A percentile compares a stretch with the other conserved stretches of the same genome.
Conservation (phyloP, 2,329 filamentous ascomycete genomes). For the Colletotrichum graminicola region DNA sequence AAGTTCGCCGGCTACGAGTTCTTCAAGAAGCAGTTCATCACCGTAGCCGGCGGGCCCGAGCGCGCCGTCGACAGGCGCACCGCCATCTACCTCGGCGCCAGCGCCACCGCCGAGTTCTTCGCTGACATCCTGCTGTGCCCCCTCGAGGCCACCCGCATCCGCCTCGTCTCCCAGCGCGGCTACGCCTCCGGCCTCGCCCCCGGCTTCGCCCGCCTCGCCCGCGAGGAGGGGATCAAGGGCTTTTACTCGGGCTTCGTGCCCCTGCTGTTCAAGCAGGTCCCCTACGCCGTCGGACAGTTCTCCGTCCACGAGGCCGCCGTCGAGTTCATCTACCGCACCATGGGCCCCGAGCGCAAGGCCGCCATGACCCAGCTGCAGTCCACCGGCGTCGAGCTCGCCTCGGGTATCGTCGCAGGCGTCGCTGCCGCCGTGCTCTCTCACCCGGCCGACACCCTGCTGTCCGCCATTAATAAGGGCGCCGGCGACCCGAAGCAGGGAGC, state of each 20-base stretch:
- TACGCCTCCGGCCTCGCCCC: conserved; percentile 79
- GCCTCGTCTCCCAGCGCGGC: conserved; percentile 84
- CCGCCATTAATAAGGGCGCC: conserved; percentile 68
- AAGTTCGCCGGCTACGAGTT: conserved; percentile 95
- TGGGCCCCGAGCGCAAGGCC: conserved; percentile 77
- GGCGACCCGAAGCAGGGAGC: conserved; percentile 62
- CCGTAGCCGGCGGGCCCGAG: conserved; percentile 68
- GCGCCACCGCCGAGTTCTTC: conserved; percentile 77
- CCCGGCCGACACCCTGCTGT: conserved; percentile 78
- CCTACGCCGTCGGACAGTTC: conserved; percentile 95
- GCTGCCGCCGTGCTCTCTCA: conserved; percentile 91
- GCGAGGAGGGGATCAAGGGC: conserved; percentile 80
- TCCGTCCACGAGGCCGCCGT: conserved; percentile 91
- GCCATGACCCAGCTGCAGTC: conserved; percentile 77
- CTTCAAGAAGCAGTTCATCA: conserved; percentile 91
- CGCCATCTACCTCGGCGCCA: conserved; percentile 78
- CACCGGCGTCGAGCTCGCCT: conserved; percentile 86
- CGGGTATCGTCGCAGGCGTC: conserved; percentile 88
- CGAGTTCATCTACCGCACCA: conserved; percentile 76
- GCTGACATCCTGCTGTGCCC: conserved; percentile 89
- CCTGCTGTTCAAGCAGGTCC: conserved; percentile 89
- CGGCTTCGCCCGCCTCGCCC: conserved; percentile 81
- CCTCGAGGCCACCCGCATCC: conserved; percentile 84
- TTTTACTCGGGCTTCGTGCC: conserved; percentile 95
- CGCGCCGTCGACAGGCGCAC: conserved; percentile 60